Base-by-base conservation (phyloP, 208 protist species). In the Trypanosoma cruzi region DNA sequence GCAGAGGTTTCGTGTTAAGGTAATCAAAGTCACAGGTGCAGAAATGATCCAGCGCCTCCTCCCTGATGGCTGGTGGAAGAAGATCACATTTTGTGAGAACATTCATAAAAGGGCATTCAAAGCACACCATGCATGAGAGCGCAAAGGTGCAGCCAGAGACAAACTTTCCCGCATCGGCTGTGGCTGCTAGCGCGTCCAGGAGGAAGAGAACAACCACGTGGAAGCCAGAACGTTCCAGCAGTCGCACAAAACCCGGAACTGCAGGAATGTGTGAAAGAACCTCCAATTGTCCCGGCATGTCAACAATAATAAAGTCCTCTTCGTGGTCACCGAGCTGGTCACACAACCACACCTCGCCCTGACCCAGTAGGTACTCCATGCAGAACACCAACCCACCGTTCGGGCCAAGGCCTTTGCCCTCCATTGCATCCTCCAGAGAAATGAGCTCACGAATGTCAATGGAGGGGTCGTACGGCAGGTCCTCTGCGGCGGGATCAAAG, bases 281-380 rank as follows among this genome's bases (percentile, higher is more conserved):
- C 88, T 99, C 99, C 44, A 99, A 97, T 88, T 99, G 99, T 34
- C 99, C 99, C 0, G 99, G 99, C 85, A 97, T 98, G 83, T 99
- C 99, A 58, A 99, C 95, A 40, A 99, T 85, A n/a, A 99, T 71
- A 69, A 99, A 99, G 61, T 98, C 89, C 55, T 98, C 97, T 36
- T 80, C 86, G 68, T 93, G 97, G 70, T 98, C 94, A 31, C 85
- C 86, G 1, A 99, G 80, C 67, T 96, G 84, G 29, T 99, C 94
- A 34, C 81, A 66, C 37, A 99, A 74, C 98, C 98, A 99, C 60
- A 93, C 75, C 32, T 93, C 58, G 20, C 98, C 98, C 5, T 68
- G 71, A 28, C 93, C 88, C 53, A 98, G 88, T 20, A 99, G 73
- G 71, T 98, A 99, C 76, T 99, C 98, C 95, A 99, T 99, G 78